A percentile compares a stretch with the other conserved stretches of the same genome.
Evolutionary conservation across 2,329 filamentous ascomycete genomes (phyloP).

Genomic region (Scorias spongiosa): DNA sequence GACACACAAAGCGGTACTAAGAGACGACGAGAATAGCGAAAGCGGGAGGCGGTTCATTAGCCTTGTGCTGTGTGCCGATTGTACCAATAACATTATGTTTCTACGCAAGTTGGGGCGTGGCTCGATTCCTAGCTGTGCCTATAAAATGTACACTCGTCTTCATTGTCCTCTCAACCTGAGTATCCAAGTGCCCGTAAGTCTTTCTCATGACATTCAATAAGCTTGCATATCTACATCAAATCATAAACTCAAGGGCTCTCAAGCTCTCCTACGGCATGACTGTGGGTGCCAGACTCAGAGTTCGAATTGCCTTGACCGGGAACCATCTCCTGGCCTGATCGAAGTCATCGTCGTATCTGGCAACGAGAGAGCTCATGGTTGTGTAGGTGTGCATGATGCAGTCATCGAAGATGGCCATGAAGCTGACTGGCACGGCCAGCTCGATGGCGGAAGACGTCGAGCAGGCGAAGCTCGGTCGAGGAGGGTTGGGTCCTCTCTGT

Average conservation of each 20-base stretch:
- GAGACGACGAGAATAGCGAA: background rate
- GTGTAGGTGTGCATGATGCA: slow-evolving; percentile 33
- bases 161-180: too few relatives aligned
- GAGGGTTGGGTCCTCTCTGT: slow-evolving; percentile 4
- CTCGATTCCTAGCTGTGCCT: too few relatives aligned
- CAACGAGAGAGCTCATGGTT: slow-evolving; percentile 3
- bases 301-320: slow-evolving; percentile 26
- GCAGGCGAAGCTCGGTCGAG: slow-evolving; percentile 12
- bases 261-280: background rate
- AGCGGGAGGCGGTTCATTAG: background rate
- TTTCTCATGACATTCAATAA: too few relatives aligned
- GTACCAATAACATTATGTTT: too few relatives aligned
- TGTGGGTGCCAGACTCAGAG: slow-evolving; percentile 23
- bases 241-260: too few relatives aligned
- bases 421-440: slow-evolving; percentile 29
- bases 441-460: slow-evolving; percentile 23
- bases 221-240: too few relatives aligned
- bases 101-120: too few relatives aligned
- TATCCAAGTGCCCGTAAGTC: too few relatives aligned
- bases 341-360: slow-evolving; percentile 9
- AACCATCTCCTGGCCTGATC: slow-evolving; percentile 2
- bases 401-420: slow-evolving; percentile 33
- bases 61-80: too few relatives aligned
- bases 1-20: background rate
- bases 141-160: too few relatives aligned